Percentiles rank a stretch among this genome's conserved stretches.
Conservation (phyloP, 768 basidiomycete species). For the Strobilomyces dryophilus region DNA sequence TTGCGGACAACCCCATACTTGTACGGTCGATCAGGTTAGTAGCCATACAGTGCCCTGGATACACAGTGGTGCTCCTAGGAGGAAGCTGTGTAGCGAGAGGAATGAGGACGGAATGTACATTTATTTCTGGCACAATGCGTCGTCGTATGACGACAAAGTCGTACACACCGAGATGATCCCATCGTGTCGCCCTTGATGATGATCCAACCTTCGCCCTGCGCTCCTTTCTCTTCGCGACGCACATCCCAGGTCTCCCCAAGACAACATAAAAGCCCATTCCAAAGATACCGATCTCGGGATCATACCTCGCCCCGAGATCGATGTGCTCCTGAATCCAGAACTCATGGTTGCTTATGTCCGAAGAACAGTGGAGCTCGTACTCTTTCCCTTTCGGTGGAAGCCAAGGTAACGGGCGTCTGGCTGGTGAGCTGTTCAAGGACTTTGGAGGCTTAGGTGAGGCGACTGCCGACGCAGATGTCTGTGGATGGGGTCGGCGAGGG, state of each 20-base stretch:
- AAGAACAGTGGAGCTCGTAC: conserved; percentile 98
- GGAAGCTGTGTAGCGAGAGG: neutral
- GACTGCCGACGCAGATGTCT: conserved; percentile 99
- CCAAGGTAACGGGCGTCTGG: conserved; percentile 98
- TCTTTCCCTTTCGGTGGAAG: conserved; percentile 99
- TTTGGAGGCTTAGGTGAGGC: conserved; percentile 97
- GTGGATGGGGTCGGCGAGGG: neutral
- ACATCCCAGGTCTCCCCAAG: conserved; percentile 93
- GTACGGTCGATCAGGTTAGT: too few relatives aligned
- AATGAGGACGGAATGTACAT: conserved; percentile 6
- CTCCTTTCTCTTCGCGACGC: conserved; percentile 88
- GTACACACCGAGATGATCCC: conserved; percentile 83
- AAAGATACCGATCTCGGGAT: conserved; percentile 98
- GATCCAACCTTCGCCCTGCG: conserved; percentile 82
- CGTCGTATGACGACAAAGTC: neutral
- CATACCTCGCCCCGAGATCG: conserved; percentile 97
- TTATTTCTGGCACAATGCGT: conserved; percentile 21
- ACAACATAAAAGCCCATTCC: conserved; percentile 99
- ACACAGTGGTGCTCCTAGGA: conserved; percentile 9
- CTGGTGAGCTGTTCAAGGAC: conserved; percentile 99
- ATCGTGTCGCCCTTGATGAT: conserved; percentile 95
- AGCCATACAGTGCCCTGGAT: conserved; percentile 25
- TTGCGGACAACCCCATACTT: too few relatives aligned
- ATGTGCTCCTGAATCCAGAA: conserved; percentile 99
- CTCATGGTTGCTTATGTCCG: conserved; percentile 98